Conservation (phyloP, 257 asterid genomes). For the Nicotiana attenuata region DNA sequence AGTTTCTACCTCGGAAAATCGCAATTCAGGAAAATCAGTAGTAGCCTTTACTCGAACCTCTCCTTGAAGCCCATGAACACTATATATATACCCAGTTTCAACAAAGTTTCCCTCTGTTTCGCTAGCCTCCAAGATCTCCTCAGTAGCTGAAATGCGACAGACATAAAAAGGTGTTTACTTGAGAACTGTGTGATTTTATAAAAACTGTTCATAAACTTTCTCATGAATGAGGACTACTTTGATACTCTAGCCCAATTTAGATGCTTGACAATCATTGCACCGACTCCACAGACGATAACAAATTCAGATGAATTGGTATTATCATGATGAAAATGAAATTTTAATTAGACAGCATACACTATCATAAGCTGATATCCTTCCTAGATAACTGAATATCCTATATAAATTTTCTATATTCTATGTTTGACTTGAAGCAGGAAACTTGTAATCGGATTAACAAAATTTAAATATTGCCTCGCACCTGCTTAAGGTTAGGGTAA, state of each 20-base stretch:
- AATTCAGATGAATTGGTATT: background rate
- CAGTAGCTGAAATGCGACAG: constrained; percentile 43
- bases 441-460: background rate
- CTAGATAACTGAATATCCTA: background rate
- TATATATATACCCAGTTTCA: constrained; percentile 75
- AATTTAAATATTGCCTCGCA: background rate
- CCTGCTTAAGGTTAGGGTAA: background rate
- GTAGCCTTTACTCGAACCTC: constrained; percentile 72
- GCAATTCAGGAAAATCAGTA: constrained; percentile 87
- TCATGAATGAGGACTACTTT: background rate
- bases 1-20: constrained; percentile 74
- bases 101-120: constrained; percentile 40
- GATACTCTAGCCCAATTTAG: background rate
- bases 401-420: background rate
- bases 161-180: background rate
- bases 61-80: constrained; percentile 88
- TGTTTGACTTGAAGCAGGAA: background rate
- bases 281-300: background rate
- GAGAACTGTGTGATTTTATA: background rate
- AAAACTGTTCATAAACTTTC: background rate
- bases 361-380: background rate
- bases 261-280: background rate
- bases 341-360: background rate
- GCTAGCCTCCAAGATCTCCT: constrained; percentile 43
- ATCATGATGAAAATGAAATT: background rate